phyloP scores from a whole-genome alignment of 2,329 filamentous ascomycete genomes.

The Coniochaeta sp. region DNA sequence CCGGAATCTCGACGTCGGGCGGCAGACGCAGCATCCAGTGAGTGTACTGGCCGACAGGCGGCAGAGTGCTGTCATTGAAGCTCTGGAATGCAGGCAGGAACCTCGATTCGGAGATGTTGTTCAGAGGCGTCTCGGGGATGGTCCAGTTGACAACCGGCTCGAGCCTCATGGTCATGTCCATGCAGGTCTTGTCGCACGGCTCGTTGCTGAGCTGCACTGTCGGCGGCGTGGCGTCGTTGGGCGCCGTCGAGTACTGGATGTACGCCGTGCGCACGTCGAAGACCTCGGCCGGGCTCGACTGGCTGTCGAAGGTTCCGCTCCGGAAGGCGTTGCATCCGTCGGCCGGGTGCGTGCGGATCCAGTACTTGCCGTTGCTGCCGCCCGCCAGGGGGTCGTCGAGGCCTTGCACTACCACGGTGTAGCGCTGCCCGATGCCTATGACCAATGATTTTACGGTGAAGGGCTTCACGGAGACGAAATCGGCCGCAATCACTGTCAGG shows the following conservation, averaged over 20 bases:
- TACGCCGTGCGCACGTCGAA: conserved; percentile 12
- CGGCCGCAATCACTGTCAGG: conserved; percentile 44
- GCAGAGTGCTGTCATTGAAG: neutral
- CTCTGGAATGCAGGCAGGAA: conserved; percentile 5
- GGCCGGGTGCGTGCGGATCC: conserved; percentile 16
- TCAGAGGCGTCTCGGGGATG: conserved; percentile 6
- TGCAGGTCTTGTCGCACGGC: neutral
- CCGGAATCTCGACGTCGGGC: neutral
- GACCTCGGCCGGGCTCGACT: neutral
- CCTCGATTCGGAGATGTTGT: conserved; percentile 5
- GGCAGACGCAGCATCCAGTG: conserved; percentile 4
- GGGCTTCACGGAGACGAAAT: conserved; percentile 45
- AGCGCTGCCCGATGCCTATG: conserved; percentile 39
- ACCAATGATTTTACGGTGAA: conserved; percentile 35
- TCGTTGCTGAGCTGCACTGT: neutral
- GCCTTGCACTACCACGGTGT: conserved; percentile 35
- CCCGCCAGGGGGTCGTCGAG: neutral
- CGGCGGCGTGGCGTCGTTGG: conserved; percentile 8
- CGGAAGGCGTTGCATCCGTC: conserved; percentile 10
- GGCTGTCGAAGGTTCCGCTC: conserved; percentile 5
- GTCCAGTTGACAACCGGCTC: conserved; percentile 8
- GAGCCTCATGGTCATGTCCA: neutral
- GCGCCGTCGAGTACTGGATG: conserved; percentile 9
- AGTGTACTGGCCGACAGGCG: neutral
- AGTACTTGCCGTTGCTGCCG: conserved; percentile 6